Conservation (phyloP, 768 basidiomycete species). For the Boletus pseudo-olivaceus region DNA sequence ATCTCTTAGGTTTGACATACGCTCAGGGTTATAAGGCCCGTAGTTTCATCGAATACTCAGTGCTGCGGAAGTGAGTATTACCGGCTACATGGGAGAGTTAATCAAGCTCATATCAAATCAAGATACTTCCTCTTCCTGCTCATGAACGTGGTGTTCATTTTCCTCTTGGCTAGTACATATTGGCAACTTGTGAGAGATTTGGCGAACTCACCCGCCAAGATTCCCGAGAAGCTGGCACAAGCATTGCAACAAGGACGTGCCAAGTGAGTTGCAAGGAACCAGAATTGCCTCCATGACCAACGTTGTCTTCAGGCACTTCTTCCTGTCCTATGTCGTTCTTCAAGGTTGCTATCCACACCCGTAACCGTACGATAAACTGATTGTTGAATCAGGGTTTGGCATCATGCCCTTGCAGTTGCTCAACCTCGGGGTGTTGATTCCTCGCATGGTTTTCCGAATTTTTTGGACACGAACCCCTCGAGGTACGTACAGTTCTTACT, state of each 20-base stretch:
- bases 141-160: conserved; percentile 91
- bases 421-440: conserved; percentile 85
- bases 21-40: conserved; percentile 87
- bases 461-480: conserved; percentile 88
- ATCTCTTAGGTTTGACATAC: conserved; percentile 64
- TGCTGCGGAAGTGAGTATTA: conserved; percentile 77
- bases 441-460: conserved; percentile 66
- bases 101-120: conserved; percentile 10
- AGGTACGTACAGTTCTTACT: conserved; percentile 44
- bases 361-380: conserved; percentile 2
- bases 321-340: conserved; percentile 79
- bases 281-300: conserved; percentile 10
- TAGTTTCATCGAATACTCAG: conserved; percentile 90
- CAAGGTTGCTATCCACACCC: conserved; percentile 49
- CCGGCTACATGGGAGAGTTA: background rate
- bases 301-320: conserved; percentile 58
- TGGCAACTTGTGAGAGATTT: conserved; percentile 89
- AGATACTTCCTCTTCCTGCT: conserved; percentile 95
- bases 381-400: conserved; percentile 58
- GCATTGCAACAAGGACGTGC: conserved; percentile 78
- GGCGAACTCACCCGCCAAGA: conserved; percentile 89
- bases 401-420: conserved; percentile 95
- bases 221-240: conserved; percentile 87
- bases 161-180: conserved; percentile 87
- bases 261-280: conserved; percentile 38